Evolutionary conservation across 202 grass and related monocot species (phyloP).

Genomic region (Schoenoplectus triqueter): DNA sequence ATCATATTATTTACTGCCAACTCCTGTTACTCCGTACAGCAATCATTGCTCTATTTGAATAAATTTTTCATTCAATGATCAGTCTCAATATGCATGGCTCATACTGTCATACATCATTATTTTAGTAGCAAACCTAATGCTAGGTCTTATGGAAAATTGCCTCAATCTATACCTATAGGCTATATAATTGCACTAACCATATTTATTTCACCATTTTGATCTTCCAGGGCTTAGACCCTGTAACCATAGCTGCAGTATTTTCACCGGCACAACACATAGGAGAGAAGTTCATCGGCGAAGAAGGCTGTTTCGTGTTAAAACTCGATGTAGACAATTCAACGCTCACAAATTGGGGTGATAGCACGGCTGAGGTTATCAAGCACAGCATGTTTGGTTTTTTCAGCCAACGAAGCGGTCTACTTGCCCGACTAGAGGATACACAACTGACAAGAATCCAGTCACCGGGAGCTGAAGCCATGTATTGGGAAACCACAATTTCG

Average conservation of each 20-base stretch:
- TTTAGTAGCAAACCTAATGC: slow-evolving; percentile 29
- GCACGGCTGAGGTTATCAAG: slow-evolving; percentile 90
- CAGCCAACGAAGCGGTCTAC: slow-evolving; percentile 92
- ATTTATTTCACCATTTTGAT: slow-evolving; percentile 28
- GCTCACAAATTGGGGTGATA: slow-evolving; percentile 85
- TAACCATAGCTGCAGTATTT: slow-evolving; percentile 84
- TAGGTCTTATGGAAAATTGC: slow-evolving; percentile 11
- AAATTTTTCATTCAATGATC: slow-evolving; percentile 24
- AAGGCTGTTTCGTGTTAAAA: slow-evolving; percentile 89
- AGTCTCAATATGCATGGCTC: slow-evolving; percentile 28
- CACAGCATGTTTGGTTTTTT: slow-evolving; percentile 87
- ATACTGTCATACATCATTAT: slow-evolving; percentile 28
- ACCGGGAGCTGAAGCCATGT: slow-evolving; percentile 82
- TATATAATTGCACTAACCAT: slow-evolving; percentile 23
- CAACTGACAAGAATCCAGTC: slow-evolving; percentile 93
- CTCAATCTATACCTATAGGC: neutral
- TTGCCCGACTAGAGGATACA: slow-evolving; percentile 74
- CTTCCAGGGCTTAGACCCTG: slow-evolving; percentile 71
- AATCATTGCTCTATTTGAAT: slow-evolving; percentile 31
- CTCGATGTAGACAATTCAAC: slow-evolving; percentile 64
- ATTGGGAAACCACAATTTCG: slow-evolving; percentile 94
- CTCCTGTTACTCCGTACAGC: slow-evolving; percentile 3
- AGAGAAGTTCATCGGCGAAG: slow-evolving; percentile 85
- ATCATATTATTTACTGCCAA: slow-evolving; percentile 27
- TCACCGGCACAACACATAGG: slow-evolving; percentile 78